Evolutionary conservation across 2,329 filamentous ascomycete species (phyloP), one percentile per base, ranked within the genome.

Genomic region (Xylaria sp.): DNA sequence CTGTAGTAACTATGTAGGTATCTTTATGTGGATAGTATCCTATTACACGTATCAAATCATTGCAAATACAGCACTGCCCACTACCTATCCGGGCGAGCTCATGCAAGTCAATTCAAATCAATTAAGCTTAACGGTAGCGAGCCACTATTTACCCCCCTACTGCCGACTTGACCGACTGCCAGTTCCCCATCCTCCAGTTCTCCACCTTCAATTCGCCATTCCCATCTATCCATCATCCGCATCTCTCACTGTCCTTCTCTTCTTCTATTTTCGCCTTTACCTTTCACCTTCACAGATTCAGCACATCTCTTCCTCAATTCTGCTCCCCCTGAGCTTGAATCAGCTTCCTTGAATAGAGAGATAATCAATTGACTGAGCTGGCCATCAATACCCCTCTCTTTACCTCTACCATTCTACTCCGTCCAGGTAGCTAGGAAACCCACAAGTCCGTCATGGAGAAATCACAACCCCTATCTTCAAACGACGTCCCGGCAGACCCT

Each of bases 401-500:
- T 9, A 46, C 21, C 17, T 31, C 6, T 38, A 40, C 5, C 7
- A 9, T 33, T 28, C 21, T 40, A n/a, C n/a, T 47, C n/a, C 25
- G 43, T 14, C 19, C n/a, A 12, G 4, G n/a, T 11, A 12, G 11
- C 17, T 6, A n/a, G 19, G 17, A 45, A 12, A 57, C 25, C 31
- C 15, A 19, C 12, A 3, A 23, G 19, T 38, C 46, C 40, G 15
- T 4, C 37, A 67, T 67, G 65, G 66, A 67, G 42, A 69, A 67
- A 57, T 66, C 62, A 53, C 60, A 65, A 38, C 64, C 66, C 40
- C 60, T 63, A 21, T 37, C 57, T 40, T 65, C 63, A 28, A 61
- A 60, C 62, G 66, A 67, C 17, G 65, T 62, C 6, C 71, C 73
- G 49, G 67, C 68, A 38, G 81, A 83, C 33, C 76, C 80, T 19